These are phyloP conservation scores for Cercospora zeae-maydis DNA, from an alignment of 2,329 filamentous ascomycete species.

Conservation along the genomic window DNA sequence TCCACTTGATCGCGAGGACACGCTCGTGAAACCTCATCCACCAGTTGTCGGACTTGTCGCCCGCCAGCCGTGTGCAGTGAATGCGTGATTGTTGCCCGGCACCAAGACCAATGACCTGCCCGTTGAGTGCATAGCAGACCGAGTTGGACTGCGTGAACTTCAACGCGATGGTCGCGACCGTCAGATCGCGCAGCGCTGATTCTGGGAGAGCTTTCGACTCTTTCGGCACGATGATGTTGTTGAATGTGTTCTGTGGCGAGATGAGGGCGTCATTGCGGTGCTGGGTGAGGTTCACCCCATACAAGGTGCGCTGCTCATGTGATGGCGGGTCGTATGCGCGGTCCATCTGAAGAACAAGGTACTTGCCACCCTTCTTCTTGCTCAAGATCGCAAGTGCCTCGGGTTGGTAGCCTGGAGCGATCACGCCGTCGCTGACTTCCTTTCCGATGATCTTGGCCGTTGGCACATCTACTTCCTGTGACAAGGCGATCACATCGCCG, in stretches of 20 bases:
- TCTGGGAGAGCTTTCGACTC: constrained; percentile 69
- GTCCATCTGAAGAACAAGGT: constrained; percentile 94
- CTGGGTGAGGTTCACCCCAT: constrained; percentile 83
- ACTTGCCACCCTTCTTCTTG: constrained; percentile 98
- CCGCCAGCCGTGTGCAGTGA: constrained; percentile 94
- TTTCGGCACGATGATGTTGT: constrained; percentile 81
- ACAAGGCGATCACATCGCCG: constrained; percentile 91
- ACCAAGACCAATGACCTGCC: constrained; percentile 89
- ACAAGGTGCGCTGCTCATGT: constrained; percentile 80
- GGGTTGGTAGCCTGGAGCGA: constrained; percentile 80
- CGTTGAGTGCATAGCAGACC: constrained; percentile 92
- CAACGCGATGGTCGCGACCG: constrained; percentile 91
- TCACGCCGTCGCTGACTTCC: constrained; percentile 95
- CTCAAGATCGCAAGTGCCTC: constrained; percentile 86
- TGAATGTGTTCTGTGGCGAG: constrained; percentile 75
- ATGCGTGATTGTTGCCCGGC: constrained; percentile 97
- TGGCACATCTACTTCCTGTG: constrained; percentile 81
- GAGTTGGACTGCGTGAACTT: constrained; percentile 99
- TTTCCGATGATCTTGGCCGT: constrained; percentile 97
- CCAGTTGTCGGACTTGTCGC: constrained; percentile 99
- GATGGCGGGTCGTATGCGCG: constrained; percentile 71
- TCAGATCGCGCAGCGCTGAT: constrained; percentile 79
- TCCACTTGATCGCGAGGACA: constrained; percentile 86
- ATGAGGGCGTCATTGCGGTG: constrained; percentile 90
- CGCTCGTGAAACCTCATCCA: constrained; percentile 97